Evolutionary conservation across 257 asterid genomes (phyloP), one percentile per base, ranked within the genome.

Genomic region (Schizonepeta tenuifolia): DNA sequence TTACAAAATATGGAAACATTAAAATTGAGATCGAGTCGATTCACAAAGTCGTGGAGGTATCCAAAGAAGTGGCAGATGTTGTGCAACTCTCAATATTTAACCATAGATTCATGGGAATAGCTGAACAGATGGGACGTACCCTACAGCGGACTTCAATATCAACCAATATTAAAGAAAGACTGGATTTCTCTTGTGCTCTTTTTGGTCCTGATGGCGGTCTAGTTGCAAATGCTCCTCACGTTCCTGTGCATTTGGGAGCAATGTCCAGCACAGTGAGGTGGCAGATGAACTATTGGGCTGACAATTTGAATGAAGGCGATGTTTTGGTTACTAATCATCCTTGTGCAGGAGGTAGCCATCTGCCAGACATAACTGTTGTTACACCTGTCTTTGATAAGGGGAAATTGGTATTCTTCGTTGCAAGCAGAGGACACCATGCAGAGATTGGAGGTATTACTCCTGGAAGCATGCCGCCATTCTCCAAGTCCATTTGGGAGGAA

Each of bases 111-210:
- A 94, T 94, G 98, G 98, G 99, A 22, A 94, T 94, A 73, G 99
- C 99, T 24, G 99, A 94, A 73, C 99, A 94, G 85, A 94, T 94
- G 99, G 99, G 99, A 2, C 95, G 99, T 22, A 94, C 99, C 59
- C 82, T 94, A 64, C 99, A 94, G 82, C 82, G 99, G 73, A 94
- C 99, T 20, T 94, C 99, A 6, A 88, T 94, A 70, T 94, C 99
- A 14, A 94, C 99, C 55, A 94, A 94, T 76, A 91, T 94, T 35
- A 94, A 92, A 81, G 99, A 94, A 65, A 87, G 98, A 14, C 81
- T 94, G 67, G 99, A 94, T 84, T 94, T 94, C 85, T 94, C 99
- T 40, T 94, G 99, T 70, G 98, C 99, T 17, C 90, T 94, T 46
- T 94, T 94, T 61, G 96, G 97, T 60, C 99, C 97, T 11, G 97